Base-by-base conservation (phyloP, 495 filamentous ascomycete genomes). In the Neurospora intermedia region DNA sequence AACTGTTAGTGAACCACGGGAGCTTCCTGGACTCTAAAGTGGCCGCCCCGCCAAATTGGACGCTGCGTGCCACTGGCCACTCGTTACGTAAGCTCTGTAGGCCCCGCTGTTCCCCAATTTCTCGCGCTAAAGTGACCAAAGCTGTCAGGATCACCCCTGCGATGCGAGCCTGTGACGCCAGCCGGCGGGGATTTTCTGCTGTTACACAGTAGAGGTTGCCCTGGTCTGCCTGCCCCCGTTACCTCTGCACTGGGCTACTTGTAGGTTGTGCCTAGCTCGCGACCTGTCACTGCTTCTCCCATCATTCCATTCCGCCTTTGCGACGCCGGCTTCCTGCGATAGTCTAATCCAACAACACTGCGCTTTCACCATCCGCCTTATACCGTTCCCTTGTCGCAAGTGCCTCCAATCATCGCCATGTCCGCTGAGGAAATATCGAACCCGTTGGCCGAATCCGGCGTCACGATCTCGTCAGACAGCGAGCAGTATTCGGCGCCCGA, bases 381-480 rank as follows among this genome's bases (percentile, higher is more conserved):
- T 23, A 31, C 16, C 54, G 13, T 27, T 13, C 13, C 48, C 6
- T 16, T 13, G 23, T 16, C 23, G 48, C 48, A 62, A 62, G 2
- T 11, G 7, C 31, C 15, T 18, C 43, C 69, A 54, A 54, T 4
- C 20, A 43, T 69, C 71, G 77, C 71, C 69, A 85, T 85, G 83
- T 77, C 84, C 39, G 83, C 84, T 72, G 82, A 89, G 69, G 85
- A 87, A 75, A 77, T 84, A 79, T 84, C 82, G 75, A 81, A 87
- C 76, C 88, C 90, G 76, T 87, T 97, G 77, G 88, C 92, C 80
- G 89, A 92, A 79, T 96, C 92, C 73, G 87, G 90, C 76, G 84
- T 95, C 80, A 97, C 92, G n/a, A 91, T 94, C 77, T 93, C 88
- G 71, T 95, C 92, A 43, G 93, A 96, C 85, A 94, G 90, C 84